Evolutionary conservation across 106 monocot genomes (phyloP).

Genomic region (Triglochin maritima): DNA sequence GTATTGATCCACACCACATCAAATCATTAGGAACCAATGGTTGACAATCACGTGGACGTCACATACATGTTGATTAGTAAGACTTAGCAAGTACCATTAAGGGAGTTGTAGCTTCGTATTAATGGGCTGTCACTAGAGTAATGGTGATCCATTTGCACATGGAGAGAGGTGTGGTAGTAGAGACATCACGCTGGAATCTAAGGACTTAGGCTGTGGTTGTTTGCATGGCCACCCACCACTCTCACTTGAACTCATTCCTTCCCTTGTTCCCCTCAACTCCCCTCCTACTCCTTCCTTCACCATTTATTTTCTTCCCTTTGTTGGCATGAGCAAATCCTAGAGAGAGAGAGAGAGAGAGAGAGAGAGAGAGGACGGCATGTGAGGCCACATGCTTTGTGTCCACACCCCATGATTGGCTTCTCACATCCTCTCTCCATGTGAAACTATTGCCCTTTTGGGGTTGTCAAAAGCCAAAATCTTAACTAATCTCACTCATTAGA

Average conservation of each 20-base stretch:
- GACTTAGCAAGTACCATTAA: neutral
- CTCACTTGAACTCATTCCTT: neutral
- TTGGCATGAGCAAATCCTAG: neutral
- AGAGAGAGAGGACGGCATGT: neutral
- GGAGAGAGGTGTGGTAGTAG: neutral
- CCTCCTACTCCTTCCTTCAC: too few relatives aligned
- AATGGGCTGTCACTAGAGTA: neutral
- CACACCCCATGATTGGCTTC: neutral
- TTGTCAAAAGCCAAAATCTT: neutral
- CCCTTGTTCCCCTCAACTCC: neutral
- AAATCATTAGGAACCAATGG: too few relatives aligned
- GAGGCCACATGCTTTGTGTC: neutral
- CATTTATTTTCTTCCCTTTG: neutral
- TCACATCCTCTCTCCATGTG: neutral
- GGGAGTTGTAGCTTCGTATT: neutral
- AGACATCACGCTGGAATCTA: neutral
- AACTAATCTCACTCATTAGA: neutral
- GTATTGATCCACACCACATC: too few relatives aligned
- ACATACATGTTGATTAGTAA: too few relatives aligned
- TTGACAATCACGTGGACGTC: too few relatives aligned
- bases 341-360: neutral
- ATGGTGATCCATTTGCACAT: slow-evolving; percentile 6
- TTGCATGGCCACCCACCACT: slow-evolving; percentile 4
- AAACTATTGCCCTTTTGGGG: neutral
- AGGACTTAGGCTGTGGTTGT: too few relatives aligned